Evolutionary conservation across 148 eudicot genomes (phyloP).

Genomic region (Fallopia convolvulus): DNA sequence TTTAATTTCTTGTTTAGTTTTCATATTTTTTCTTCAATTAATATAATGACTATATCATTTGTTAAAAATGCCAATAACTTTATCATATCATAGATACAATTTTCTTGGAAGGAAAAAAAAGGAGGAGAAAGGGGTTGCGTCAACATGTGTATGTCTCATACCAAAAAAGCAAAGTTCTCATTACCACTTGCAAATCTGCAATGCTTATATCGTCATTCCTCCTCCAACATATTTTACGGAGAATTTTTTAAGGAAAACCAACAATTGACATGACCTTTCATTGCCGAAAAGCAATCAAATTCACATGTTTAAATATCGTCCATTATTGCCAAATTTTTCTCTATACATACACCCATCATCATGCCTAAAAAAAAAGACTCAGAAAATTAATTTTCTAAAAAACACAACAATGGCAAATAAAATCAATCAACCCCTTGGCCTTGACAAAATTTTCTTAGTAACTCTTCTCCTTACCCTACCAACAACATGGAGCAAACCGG

Average conservation of each 20-base stretch:
- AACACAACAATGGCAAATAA: constrained; percentile 2
- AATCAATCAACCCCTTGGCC: neutral
- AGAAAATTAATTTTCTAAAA: neutral
- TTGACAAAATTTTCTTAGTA: neutral
- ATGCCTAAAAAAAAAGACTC: neutral
- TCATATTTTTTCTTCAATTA: too few relatives aligned
- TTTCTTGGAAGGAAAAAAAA: too few relatives aligned
- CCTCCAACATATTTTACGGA: neutral
- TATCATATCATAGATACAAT: too few relatives aligned
- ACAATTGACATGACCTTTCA: neutral
- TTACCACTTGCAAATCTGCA: too few relatives aligned
- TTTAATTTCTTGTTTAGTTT: too few relatives aligned
- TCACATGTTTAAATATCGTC: neutral
- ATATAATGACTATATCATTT: too few relatives aligned
- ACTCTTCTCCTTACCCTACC: neutral
- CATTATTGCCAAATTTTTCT: neutral
- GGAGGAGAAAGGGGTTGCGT: too few relatives aligned
- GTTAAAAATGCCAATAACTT: too few relatives aligned
- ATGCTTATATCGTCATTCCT: too few relatives aligned
- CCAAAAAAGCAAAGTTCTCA: too few relatives aligned
- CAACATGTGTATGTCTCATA: too few relatives aligned
- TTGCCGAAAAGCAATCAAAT: constrained; percentile 2
- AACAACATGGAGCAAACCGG: constrained; percentile 5
- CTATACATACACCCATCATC: neutral
- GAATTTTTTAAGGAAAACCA: neutral